Base-by-base conservation (phyloP, 2,329 filamentous ascomycete species). In the Arthrobotrys sphaeroides region DNA sequence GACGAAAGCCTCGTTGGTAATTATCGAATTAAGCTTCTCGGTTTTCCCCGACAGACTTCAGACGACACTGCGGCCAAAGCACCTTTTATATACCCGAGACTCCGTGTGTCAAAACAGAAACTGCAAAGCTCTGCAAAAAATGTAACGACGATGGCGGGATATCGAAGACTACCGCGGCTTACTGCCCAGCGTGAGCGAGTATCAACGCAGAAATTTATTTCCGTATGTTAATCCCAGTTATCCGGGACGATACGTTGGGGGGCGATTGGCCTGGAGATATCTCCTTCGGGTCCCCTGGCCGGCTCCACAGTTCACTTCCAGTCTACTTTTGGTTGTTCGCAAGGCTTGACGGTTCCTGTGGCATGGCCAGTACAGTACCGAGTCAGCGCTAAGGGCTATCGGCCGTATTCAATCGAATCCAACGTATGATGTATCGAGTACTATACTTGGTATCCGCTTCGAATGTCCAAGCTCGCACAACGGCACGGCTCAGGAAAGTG, bases 361-460 rank as follows among this genome's bases (percentile, higher is more conserved):
- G 55, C 42, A 61, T 55, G 43, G 33, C 42, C 43, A 55, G 55
- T 51, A 51, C 43, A 55, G 55, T 51, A 62, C 57, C 66, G 45
- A 68, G 70, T 74, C 70, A 73, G 68, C 62, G 62, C 70, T 74
- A 74, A 62, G 57, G 0, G 12, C n/a, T 53, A 42, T 74, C 70
- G 70, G 70, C 70, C 70, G 70, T 74, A n/a, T n/a, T n/a, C n/a
- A n/a, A n/a, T n/a, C n/a, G 49, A 67, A 49, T 49, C 31, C 62
- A 62, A 67, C 66, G 26, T 40, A 67, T 33, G 36, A 62, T 70
- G 55, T 49, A 59, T 36, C 55, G 24, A 38, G 45, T 45, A 49
- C 28, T 33, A n/a, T 33, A 33, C 18, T 55, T 31, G 51, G 49
- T 60, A 66, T 51, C 68, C 68, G 70, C 62, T 68, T 49, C 47